Base-by-base conservation (phyloP, 2,329 filamentous ascomycete genomes). In the Falciphora oryzae region DNA sequence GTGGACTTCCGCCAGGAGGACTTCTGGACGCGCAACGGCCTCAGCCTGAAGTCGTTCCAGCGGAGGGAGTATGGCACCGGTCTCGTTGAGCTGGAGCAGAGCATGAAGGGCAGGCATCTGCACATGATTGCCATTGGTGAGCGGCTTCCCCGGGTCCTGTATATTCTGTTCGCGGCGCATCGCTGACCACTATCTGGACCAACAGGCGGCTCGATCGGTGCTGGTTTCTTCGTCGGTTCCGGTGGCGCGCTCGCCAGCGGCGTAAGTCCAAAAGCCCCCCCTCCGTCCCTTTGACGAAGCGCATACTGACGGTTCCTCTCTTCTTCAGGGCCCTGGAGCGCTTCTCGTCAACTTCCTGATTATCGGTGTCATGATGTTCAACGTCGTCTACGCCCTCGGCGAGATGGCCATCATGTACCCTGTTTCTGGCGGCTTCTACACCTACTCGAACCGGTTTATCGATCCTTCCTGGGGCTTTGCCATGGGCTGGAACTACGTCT, bases 151-250 rank as follows among this genome's bases (percentile, higher is more conserved):
- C n/a, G 59, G n/a, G 4, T 7, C 27, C n/a, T 57, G 28, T 0
- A 22, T 22, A 4, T n/a, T 28, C 1, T 31, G 11, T 28, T 31
- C 25, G 27, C 6, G 14, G 11, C 16, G 38, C 14, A 5, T 44
- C 18, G 6, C 38, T 44, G 38, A 44, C 38, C n/a, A n/a, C n/a
- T n/a, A n/a, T n/a, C 16, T 7, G 38, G 2, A 18, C 13, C 38
- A 3, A 28, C 31, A 63, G 81, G 81, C 67, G 81, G 81, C 67
- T 83, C 82, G 29, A 87, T 87, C 59, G 84, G 84, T 71, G 84
- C 84, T 66, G 84, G 84, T 75, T 85, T 87, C 78, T 87, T 86
- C 74, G 84, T 87, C 67, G 83, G 84, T 70, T 84, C 82, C 14
- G 83, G 83, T 66, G 72, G 76, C 67, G 82, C 82, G 64, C 75